These are phyloP conservation scores for Lichina pygmaea DNA, from an alignment of 495 filamentous ascomycete species.

Conservation along the genomic window DNA sequence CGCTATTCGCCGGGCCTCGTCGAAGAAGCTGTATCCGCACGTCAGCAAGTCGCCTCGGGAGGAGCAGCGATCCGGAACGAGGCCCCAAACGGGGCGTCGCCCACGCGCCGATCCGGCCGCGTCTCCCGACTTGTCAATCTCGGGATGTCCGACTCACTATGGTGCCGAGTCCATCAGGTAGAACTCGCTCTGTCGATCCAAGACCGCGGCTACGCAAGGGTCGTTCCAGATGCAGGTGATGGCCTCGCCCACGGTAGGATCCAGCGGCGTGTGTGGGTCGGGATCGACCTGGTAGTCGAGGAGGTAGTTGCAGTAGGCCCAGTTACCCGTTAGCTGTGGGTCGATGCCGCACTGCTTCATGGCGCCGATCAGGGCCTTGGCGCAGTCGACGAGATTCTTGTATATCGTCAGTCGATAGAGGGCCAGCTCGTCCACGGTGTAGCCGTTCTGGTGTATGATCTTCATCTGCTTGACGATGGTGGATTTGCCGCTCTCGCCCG, in stretches of 20 bases:
- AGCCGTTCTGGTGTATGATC: conserved; percentile 95
- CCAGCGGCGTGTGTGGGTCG: conserved; percentile 58
- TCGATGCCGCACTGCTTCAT: conserved; percentile 73
- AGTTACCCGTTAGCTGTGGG: conserved; percentile 39
- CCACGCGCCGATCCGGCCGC: no score
- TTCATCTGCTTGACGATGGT: conserved; percentile 99
- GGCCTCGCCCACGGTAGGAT: conserved; percentile 53
- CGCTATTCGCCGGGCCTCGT: conserved; percentile 73
- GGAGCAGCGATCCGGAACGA: no score
- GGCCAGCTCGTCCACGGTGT: conserved; percentile 68
- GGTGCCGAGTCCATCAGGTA: conserved; percentile 98
- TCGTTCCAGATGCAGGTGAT: conserved; percentile 78
- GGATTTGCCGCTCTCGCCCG: conserved; percentile 94
- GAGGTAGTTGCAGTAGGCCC: conserved; percentile 50
- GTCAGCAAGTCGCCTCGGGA: not conserved
- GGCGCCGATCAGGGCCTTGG: conserved; percentile 67
- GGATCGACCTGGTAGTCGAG: conserved; percentile 72
- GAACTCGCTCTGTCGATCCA: conserved; percentile 92
- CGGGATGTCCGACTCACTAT: conserved; percentile 37
- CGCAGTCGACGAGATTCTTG: conserved; percentile 93
- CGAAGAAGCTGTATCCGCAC: conserved; percentile 48
- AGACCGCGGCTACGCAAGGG: conserved; percentile 49
- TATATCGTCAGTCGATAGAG: conserved; percentile 89
- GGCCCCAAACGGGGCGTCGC: no score
- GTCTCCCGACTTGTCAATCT: no score